These are phyloP conservation scores for Eucalyptus paniculata DNA, from an alignment of 345 rosid genomes.

Conservation along the genomic window DNA sequence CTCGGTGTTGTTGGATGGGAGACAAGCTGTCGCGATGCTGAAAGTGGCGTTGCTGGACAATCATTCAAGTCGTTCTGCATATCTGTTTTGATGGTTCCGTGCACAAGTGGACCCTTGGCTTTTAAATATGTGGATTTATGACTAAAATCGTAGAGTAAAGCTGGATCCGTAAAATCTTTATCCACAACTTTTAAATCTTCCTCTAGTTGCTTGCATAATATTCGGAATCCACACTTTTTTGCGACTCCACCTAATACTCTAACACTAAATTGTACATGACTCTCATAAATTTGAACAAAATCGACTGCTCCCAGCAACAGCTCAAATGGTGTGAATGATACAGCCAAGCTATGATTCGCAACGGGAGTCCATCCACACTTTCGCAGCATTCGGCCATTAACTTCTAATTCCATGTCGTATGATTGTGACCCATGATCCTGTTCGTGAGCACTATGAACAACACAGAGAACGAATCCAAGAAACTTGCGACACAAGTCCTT, in stretches of 20 bases:
- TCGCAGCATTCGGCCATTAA: fast-evolving
- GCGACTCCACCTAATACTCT: too few species aligned
- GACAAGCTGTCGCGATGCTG: too few species aligned
- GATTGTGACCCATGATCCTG: background rate
- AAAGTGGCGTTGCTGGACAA: too few species aligned
- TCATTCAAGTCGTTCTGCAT: too few species aligned
- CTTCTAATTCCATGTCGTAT: background rate
- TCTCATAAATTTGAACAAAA: too few species aligned
- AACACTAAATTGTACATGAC: too few species aligned
- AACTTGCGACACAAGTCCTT: background rate
- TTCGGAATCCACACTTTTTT: too few species aligned
- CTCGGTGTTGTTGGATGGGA: too few species aligned
- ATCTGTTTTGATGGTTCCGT: too few species aligned
- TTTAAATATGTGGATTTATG: fast-evolving
- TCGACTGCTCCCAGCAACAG: too few species aligned
- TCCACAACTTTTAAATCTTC: fast-evolving
- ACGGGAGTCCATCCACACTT: fast-evolving
- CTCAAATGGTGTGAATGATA: background rate
- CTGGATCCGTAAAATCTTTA: too few species aligned
- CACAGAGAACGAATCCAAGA: background rate
- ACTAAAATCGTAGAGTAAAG: fast-evolving
- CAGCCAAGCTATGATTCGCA: fast-evolving
- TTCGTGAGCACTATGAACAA: background rate
- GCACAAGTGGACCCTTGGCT: too few species aligned
- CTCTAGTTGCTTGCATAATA: fast-evolving